phyloP scores from a whole-genome alignment of 2,329 filamentous ascomycete species.

The Aspergillus pseudoterreus region DNA sequence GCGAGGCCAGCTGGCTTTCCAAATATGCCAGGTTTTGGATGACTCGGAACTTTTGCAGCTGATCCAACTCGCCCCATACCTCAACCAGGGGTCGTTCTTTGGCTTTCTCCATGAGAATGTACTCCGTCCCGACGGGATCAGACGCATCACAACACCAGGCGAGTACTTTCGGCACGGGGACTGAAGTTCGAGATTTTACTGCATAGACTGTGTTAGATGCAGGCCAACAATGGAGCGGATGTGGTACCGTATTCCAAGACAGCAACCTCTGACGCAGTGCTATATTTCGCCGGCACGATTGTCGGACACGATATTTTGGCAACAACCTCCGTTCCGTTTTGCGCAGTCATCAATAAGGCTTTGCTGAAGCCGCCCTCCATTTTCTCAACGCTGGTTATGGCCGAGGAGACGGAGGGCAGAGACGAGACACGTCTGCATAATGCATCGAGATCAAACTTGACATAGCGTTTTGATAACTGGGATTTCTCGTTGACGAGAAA shows the following conservation, averaged over 20 bases:
- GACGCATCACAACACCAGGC: constrained; percentile 17
- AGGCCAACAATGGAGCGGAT: neutral
- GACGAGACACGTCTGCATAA: constrained; percentile 20
- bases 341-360: constrained; percentile 25
- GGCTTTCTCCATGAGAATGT: constrained; percentile 40
- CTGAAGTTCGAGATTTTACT: constrained; percentile 19
- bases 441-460: constrained; percentile 10
- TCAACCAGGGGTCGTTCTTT: constrained; percentile 20
- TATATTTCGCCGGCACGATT: constrained; percentile 19
- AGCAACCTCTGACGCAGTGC: constrained; percentile 31
- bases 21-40: constrained; percentile 20
- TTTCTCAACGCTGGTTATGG: constrained; percentile 20
- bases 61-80: constrained; percentile 20
- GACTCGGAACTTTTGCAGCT: constrained; percentile 18
- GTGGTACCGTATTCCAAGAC: constrained; percentile 22
- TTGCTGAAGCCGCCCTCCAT: constrained; percentile 33
- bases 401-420: constrained; percentile 8
- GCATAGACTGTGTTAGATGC: neutral
- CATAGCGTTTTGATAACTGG: constrained; percentile 14
- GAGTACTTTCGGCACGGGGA: constrained; percentile 23
- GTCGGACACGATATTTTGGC: constrained; percentile 28
- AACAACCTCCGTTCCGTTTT: constrained; percentile 26
- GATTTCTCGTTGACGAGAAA: constrained; percentile 23
- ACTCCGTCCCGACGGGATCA: constrained; percentile 35
- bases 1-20: constrained; percentile 18